Percentiles rank a stretch among this genome's conserved stretches.
phyloP scores from a whole-genome alignment of 164 flowering plant species.

The Litsea cubeba region DNA sequence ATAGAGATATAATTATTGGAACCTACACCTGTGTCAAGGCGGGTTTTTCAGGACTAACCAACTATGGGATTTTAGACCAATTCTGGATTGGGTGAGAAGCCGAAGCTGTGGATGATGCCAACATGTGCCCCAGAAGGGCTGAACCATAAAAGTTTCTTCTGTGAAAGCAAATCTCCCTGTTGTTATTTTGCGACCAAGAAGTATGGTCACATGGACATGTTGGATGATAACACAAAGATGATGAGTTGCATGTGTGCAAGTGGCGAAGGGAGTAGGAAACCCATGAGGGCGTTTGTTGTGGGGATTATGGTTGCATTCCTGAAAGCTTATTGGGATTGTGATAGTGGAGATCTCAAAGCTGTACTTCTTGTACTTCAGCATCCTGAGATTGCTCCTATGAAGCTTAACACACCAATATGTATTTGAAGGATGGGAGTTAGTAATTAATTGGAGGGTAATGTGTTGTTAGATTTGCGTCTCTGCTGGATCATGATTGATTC shows the following conservation, averaged over 20 bases:
- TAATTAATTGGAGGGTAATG: too few species aligned
- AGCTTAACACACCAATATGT: slow-evolving; percentile 3
- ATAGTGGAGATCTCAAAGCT: slow-evolving; percentile 22
- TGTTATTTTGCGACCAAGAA: slow-evolving; percentile 27
- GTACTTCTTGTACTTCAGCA: slow-evolving; percentile 27
- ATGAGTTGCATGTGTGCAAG: slow-evolving; percentile 15
- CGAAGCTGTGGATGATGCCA: too few species aligned
- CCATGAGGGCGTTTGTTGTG: slow-evolving; percentile 41
- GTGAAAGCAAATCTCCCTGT: slow-evolving; percentile 20
- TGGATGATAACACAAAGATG: background rate
- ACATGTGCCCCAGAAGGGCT: slow-evolving; percentile 37
- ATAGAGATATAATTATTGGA: too few species aligned
- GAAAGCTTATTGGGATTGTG: slow-evolving; percentile 29
- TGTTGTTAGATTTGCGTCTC: too few species aligned
- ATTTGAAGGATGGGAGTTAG: too few species aligned
- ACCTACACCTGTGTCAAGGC: too few species aligned
- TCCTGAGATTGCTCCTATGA: slow-evolving; percentile 30
- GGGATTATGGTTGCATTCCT: slow-evolving; percentile 44
- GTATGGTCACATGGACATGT: slow-evolving; percentile 46
- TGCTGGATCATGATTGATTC: too few species aligned
- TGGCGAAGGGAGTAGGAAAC: slow-evolving; percentile 21
- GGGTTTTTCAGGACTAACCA: too few species aligned
- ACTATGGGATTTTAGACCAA: too few species aligned
- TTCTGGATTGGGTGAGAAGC: slow-evolving; percentile 25
- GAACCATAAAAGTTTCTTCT: slow-evolving; percentile 33